These are phyloP conservation scores for Pascua sp. DNA, from an alignment of 1,284 basidiomycete species.

Conservation along the genomic window DNA sequence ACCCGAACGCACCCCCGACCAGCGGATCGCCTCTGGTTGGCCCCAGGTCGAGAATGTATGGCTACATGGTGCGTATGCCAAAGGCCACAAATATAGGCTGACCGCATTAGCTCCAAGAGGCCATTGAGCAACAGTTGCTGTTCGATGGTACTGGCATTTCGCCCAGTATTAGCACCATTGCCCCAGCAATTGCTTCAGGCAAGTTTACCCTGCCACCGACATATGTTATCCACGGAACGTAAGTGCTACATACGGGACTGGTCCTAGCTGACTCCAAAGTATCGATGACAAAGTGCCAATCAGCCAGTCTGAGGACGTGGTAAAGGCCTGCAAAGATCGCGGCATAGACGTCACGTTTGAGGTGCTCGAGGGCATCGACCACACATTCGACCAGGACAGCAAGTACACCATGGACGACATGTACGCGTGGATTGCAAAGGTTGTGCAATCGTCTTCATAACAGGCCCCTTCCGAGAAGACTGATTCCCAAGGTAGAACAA, in stretches of 20 bases:
- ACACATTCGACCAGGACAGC: slow-evolving; percentile 5
- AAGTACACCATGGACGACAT: background rate
- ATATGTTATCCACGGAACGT: slow-evolving; percentile 13
- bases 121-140: no score
- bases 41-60: no score
- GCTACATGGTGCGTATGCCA: no score
- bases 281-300: slow-evolving; percentile 17
- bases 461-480: no score
- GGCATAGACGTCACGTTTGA: slow-evolving; percentile 5
- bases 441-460: background rate
- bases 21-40: no score
- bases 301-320: slow-evolving; percentile 9
- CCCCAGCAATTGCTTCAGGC: slow-evolving; percentile 3
- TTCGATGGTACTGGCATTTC: no score
- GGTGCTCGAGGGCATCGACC: slow-evolving; percentile 5
- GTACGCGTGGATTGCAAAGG: background rate
- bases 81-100: no score
- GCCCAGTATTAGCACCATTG: background rate
- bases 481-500: no score
- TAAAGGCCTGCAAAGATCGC: background rate
- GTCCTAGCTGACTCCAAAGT: background rate
- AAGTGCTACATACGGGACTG: background rate
- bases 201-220: slow-evolving; percentile 8
- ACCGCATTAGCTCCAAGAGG: no score
- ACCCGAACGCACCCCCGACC: no score